These are phyloP conservation scores for Zymoseptoria crescenta DNA, from an alignment of 2,329 filamentous ascomycete genomes.

Conservation along the genomic window DNA sequence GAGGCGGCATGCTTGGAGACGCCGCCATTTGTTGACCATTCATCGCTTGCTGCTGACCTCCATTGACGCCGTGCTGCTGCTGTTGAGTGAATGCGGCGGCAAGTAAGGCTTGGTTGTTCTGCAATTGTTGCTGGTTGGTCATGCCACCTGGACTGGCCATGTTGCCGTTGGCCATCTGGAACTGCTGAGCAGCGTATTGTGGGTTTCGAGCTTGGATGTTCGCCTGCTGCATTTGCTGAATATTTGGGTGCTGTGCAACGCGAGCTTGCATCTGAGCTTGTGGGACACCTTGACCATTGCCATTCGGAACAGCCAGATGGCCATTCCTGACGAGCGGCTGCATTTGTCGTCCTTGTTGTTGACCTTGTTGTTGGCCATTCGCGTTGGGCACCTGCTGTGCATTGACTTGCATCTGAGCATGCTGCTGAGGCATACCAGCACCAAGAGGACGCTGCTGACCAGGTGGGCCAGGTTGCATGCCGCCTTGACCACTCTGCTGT, in stretches of 20 bases:
- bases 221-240: conserved; percentile 22
- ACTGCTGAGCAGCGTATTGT: conserved; percentile 25
- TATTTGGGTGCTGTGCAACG: conserved; percentile 13
- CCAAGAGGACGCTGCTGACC: conserved; percentile 22
- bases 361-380: conserved; percentile 30
- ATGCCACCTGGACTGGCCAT: conserved; percentile 26
- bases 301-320: conserved; percentile 44
- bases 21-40: conserved; percentile 23
- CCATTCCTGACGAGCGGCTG: conserved; percentile 27
- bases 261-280: conserved; percentile 48
- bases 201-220: conserved; percentile 19
- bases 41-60: conserved; percentile 15
- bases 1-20: conserved; percentile 32
- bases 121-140: conserved; percentile 28
- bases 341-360: conserved; percentile 35
- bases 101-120: conserved; percentile 26
- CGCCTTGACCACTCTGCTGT: conserved; percentile 15
- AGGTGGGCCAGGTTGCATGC: conserved; percentile 26
- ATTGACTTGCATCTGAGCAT: conserved; percentile 22
- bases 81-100: conserved; percentile 23
- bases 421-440: conserved; percentile 16
- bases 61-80: conserved; percentile 4
- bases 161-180: conserved; percentile 23
- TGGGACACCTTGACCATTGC: conserved; percentile 52
- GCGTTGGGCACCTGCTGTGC: conserved; percentile 30